These are phyloP conservation scores for Trichoderma harzianum DNA, from an alignment of 2,329 filamentous ascomycete species.

Conservation along the genomic window DNA sequence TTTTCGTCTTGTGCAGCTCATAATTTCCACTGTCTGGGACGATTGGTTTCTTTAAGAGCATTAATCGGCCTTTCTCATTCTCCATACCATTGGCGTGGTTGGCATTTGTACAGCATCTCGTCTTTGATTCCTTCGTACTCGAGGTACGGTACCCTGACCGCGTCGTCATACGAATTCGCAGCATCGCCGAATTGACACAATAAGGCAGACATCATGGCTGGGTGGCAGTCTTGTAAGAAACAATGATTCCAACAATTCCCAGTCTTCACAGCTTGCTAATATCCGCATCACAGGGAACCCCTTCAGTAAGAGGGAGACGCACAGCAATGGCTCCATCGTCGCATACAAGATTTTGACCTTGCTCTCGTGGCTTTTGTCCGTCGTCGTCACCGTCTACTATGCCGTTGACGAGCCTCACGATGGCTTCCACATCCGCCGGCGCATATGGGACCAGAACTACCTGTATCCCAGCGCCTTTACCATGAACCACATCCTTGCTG, in stretches of 20 bases:
- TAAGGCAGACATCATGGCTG: constrained; percentile 17
- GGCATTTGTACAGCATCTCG: background rate
- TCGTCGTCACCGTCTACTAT: constrained; percentile 73
- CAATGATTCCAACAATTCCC: background rate
- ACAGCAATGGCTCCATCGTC: constrained; percentile 58
- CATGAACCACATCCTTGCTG: constrained; percentile 60
- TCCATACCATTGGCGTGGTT: background rate
- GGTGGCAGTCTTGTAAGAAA: constrained; percentile 20
- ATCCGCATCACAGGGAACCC: constrained; percentile 61
- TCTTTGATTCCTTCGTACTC: background rate
- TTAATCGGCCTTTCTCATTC: background rate
- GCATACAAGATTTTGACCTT: constrained; percentile 74
- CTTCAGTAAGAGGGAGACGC: constrained; percentile 67
- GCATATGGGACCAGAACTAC: constrained; percentile 73
- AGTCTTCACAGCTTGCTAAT: background rate
- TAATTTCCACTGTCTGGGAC: background rate
- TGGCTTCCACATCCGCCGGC: constrained; percentile 54
- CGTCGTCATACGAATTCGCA: background rate
- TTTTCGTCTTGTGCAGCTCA: background rate
- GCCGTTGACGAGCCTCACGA: constrained; percentile 62
- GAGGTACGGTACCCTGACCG: background rate
- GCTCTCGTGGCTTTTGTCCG: constrained; percentile 69
- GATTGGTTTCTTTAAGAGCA: background rate
- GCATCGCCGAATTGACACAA: background rate
- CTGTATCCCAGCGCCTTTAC: constrained; percentile 69